These are phyloP conservation scores for Tuber borchii DNA, from an alignment of 495 filamentous ascomycete genomes.

Conservation along the genomic window DNA sequence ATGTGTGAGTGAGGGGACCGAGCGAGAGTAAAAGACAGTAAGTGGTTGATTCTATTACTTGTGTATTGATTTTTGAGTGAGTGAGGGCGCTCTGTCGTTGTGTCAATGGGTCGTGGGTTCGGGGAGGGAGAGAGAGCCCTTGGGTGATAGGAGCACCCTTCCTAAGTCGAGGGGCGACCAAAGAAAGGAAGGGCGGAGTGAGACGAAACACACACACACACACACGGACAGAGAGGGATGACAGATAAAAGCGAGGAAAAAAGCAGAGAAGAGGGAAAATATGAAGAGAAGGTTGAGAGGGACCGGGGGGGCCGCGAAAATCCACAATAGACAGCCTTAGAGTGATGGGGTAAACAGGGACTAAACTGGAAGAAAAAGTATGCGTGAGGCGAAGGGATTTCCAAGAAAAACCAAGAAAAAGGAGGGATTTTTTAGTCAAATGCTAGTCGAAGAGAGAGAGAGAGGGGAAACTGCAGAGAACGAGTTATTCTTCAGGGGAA, in stretches of 20 bases:
- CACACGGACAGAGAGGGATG: conserved; percentile 15
- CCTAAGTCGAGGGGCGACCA: conserved; percentile 25
- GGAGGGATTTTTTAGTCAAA: conserved; percentile 1
- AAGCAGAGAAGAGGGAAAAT: conserved; percentile 23
- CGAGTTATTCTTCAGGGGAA: neutral
- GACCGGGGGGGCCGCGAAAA: neutral
- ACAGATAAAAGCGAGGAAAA: conserved; percentile 18
- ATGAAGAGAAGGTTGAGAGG: conserved; percentile 16
- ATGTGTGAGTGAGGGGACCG: conserved; percentile 28
- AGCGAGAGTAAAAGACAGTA: conserved; percentile 17
- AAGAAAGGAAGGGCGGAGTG: conserved; percentile 36
- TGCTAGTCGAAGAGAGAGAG: neutral
- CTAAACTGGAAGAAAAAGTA: neutral
- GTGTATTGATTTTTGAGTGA: neutral
- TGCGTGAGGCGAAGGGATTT: neutral
- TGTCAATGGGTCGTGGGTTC: neutral
- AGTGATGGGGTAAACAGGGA: neutral
- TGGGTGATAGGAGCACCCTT: conserved; percentile 23
- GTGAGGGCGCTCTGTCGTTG: neutral
- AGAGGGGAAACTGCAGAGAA: neutral
- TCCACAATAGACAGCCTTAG: neutral
- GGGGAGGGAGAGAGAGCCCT: conserved; percentile 13
- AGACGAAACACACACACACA: conserved; percentile 37
- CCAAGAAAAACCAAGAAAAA: neutral
- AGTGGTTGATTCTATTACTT: conserved; percentile 14